Conservation (phyloP, 805 yeast species). For the Kodamaea fukazawae region DNA sequence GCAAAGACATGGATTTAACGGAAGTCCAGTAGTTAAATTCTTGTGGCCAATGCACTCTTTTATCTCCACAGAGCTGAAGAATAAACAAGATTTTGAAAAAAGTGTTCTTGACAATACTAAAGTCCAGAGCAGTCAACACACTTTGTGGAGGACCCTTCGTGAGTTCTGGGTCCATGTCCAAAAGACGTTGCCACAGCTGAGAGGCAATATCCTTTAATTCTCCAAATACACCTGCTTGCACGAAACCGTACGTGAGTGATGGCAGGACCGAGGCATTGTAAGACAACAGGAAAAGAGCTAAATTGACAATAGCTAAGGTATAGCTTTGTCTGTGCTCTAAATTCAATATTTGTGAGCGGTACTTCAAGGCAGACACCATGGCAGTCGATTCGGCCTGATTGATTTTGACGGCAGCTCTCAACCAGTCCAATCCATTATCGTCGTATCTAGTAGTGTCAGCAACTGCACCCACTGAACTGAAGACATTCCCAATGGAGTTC, state of each 20-base stretch:
- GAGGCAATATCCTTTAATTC: constrained; percentile 26
- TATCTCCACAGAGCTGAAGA: constrained; percentile 18
- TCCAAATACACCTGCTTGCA: constrained; percentile 50
- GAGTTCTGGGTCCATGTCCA: constrained; percentile 13
- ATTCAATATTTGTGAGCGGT: constrained; percentile 14
- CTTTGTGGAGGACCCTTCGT: constrained; percentile 9
- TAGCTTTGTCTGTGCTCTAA: constrained; percentile 23
- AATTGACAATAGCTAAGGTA: constrained; percentile 34
- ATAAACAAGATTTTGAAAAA: constrained; percentile 43
- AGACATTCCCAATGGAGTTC: constrained; percentile 38
- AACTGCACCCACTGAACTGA: constrained; percentile 43
- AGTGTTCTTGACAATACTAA: constrained; percentile 40
- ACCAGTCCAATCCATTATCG: constrained; percentile 24
- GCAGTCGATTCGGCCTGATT: constrained; percentile 31
- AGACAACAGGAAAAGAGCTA: constrained; percentile 30
- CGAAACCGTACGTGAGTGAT: constrained; percentile 44
- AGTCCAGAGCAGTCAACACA: constrained; percentile 33
- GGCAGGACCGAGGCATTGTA: constrained; percentile 28
- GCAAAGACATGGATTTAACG: too few species aligned
- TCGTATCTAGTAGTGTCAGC: constrained; percentile 52
- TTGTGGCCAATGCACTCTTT: neutral
- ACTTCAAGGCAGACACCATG: constrained; percentile 24
- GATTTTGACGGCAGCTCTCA: constrained; percentile 42
- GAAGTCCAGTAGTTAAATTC: neutral
- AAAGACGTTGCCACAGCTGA: constrained; percentile 21